Conservation (phyloP, 495 filamentous ascomycete species). For the Talaromyces wortmannii region DNA sequence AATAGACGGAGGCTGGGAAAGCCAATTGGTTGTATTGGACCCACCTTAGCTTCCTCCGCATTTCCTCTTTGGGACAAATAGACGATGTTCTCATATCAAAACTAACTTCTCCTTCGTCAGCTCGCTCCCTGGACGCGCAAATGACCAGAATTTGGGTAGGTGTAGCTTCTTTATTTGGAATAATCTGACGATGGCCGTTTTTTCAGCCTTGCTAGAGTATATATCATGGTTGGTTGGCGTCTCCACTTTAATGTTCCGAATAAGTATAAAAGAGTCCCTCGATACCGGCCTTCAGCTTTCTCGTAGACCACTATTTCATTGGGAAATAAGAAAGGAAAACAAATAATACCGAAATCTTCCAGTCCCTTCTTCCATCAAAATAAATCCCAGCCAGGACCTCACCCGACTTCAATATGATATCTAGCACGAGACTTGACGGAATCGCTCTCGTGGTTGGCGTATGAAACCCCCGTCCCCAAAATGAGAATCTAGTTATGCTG, state of each 20-base stretch:
- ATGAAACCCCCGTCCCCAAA: background rate
- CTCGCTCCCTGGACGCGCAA: too few species aligned
- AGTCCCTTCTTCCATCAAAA: background rate
- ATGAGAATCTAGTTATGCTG: background rate
- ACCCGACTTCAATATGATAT: background rate
- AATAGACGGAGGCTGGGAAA: background rate
- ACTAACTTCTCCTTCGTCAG: too few species aligned
- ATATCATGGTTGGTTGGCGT: background rate
- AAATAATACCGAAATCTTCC: too few species aligned
- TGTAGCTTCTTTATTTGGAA: too few species aligned
- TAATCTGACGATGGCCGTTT: too few species aligned
- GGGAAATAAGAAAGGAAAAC: background rate
- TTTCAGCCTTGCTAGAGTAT: too few species aligned
- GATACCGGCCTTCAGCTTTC: background rate
- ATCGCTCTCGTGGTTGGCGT: background rate
- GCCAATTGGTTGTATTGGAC: background rate
- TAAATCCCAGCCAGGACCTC: background rate
- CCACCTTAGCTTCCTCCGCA: background rate
- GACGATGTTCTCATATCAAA: background rate
- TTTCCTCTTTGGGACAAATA: background rate
- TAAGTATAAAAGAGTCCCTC: background rate
- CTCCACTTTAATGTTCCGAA: background rate
- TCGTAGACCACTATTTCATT: background rate
- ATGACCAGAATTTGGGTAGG: too few species aligned
- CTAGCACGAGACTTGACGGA: background rate